A percentile compares a stretch with the other conserved stretches of the same genome.
Evolutionary conservation across 495 filamentous ascomycete genomes (phyloP).

Genomic region (Bathelium albidoporum): DNA sequence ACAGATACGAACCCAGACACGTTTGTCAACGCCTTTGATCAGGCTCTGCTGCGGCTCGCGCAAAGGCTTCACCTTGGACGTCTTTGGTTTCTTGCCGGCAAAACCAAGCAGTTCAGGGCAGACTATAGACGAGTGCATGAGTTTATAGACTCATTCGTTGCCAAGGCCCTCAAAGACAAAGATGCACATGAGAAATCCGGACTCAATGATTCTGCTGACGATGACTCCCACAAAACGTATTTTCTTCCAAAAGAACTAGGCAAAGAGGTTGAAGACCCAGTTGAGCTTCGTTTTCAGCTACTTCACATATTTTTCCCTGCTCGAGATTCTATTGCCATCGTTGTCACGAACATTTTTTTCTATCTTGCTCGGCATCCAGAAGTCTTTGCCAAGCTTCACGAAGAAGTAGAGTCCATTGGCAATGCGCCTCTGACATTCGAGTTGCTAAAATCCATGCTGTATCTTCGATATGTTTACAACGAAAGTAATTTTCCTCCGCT

Average conservation of each 20-base stretch:
- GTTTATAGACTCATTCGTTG: constrained; percentile 38
- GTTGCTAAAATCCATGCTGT: constrained; percentile 22
- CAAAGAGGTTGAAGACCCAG: constrained; percentile 26
- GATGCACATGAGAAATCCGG: constrained; percentile 16
- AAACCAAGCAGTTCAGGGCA: not conserved
- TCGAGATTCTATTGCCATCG: constrained; percentile 36
- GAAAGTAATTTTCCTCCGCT: constrained; percentile 12
- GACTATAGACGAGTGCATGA: constrained; percentile 27
- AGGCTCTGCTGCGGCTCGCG: not conserved
- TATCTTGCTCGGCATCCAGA: constrained; percentile 21
- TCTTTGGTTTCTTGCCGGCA: not conserved
- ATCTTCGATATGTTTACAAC: constrained; percentile 26
- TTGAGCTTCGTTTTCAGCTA: constrained; percentile 27
- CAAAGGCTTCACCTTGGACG: not conserved
- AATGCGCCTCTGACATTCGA: constrained; percentile 25
- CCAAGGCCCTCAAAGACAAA: constrained; percentile 16
- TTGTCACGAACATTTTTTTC: constrained; percentile 21
- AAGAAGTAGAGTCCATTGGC: constrained; percentile 22
- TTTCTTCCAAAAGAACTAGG: constrained; percentile 33
- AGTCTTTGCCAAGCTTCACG: constrained; percentile 23
- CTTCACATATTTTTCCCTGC: constrained; percentile 31
- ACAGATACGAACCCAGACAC: constrained; percentile 11
- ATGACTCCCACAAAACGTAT: constrained; percentile 11
- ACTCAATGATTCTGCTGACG: not conserved
- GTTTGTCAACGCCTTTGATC: not conserved